Base-by-base conservation (phyloP, 371 early-diverging fungal species). In the Lichtheimia ramosa region DNA sequence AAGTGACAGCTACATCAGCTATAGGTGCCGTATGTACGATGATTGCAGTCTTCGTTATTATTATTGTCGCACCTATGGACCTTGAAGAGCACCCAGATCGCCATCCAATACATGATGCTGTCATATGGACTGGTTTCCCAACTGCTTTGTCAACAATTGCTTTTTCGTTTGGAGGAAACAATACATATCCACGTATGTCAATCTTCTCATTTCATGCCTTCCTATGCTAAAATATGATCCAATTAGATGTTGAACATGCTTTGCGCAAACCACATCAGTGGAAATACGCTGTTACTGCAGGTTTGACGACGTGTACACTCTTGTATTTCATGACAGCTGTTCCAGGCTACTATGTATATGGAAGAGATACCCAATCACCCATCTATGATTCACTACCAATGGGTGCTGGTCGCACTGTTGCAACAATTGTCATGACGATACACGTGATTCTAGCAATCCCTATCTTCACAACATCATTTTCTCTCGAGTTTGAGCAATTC, bases 391-490 rank as follows among this genome's bases (percentile, higher is more conserved):
- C 83, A 60, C 73, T 96, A 34, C 88, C 89, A 10, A 59, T 70
- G 5, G 91, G 89, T 3, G 65, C 82, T 20, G 78, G 84, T 16
- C 75, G 84, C 15, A 80, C 77, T 4, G 63, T 84, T 27, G 84
- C 93, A 14, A 88, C 89, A 62, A 86, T 88, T 56, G 86, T 93
- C 65, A 89, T 94, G 71, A 91, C 93, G 0, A 83, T 89, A 18
- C 95, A 94, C 66, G 93, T 94, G 43, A 74, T 94, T 18, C 70
- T 93, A 15, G 94, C 95, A 27, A 88, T 91, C 51, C 96, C 95
- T 3, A 85, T 94, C 24, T 84, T 91, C 61, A 73, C 93, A 46
- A 92, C 93, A 4, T 87, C 93, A 4, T 92, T 96, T 63, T 87
- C 92, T 27, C 74, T 88, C 25, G 90, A 91, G 62, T 78, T 89